Evolutionary conservation across 768 basidiomycete species (phyloP).

Genomic region (Hygrocybe coccinea): DNA sequence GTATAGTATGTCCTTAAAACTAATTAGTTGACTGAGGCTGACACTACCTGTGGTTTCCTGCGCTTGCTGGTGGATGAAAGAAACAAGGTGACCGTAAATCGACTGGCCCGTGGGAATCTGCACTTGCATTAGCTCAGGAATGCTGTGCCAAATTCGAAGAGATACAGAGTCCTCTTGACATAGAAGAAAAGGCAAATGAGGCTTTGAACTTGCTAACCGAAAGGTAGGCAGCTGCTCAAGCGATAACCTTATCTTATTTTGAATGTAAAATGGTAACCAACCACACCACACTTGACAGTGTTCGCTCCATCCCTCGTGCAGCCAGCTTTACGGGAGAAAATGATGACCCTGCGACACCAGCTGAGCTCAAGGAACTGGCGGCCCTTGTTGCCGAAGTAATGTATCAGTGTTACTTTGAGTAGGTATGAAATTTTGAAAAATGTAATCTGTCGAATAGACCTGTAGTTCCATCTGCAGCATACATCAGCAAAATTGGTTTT

Average conservation of each 20-base stretch:
- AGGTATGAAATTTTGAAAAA: too few species aligned
- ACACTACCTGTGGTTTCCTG: slow-evolving; percentile 1
- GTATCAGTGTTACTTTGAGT: slow-evolving; percentile 3
- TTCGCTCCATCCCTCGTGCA: slow-evolving; percentile 13
- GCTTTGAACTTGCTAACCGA: slow-evolving; percentile 9
- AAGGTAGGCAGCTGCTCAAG: slow-evolving; percentile 2
- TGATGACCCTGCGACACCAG: neutral
- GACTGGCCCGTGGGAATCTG: slow-evolving; percentile 10
- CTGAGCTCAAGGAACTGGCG: slow-evolving; percentile 11
- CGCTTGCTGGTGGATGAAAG: slow-evolving; percentile 3
- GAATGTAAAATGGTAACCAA: slow-evolving; percentile 9
- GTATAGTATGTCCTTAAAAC: neutral
- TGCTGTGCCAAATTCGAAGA: slow-evolving; percentile 9
- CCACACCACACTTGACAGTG: slow-evolving; percentile 9
- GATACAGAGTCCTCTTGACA: neutral
- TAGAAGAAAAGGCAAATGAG: slow-evolving; percentile 8
- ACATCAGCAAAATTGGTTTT: too few species aligned
- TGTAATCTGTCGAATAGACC: too few species aligned
- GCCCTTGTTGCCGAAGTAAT: slow-evolving; percentile 4
- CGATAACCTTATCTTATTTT: neutral
- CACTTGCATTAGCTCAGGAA: slow-evolving; percentile 6
- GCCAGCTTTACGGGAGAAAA: slow-evolving; percentile 9
- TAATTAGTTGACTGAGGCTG: neutral
- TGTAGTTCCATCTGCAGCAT: too few species aligned
- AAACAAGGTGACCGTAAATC: slow-evolving; percentile 6